Conservation (phyloP, 768 basidiomycete genomes). For the Rhodocollybia butyracea region DNA sequence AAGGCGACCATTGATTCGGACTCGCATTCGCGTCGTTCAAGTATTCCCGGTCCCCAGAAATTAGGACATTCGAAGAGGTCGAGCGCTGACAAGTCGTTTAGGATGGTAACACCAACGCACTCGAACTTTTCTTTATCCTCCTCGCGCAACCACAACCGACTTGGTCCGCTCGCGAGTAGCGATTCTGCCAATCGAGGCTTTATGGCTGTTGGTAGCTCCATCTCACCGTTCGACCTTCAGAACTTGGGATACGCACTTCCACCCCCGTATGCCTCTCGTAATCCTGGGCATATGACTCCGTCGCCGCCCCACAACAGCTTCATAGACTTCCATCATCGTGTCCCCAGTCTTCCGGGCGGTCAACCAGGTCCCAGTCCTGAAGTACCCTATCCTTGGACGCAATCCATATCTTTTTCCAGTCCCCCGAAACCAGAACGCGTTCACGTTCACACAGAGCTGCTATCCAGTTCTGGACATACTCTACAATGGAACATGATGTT, state of each 20-base stretch:
- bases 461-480: background rate
- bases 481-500: slow-evolving; percentile 2
- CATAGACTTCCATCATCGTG: background rate
- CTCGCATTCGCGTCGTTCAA: background rate
- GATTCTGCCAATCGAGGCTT: background rate
- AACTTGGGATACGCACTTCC: slow-evolving; percentile 18
- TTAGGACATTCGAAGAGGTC: background rate
- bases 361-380: too few species aligned
- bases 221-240: background rate
- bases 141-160: background rate
- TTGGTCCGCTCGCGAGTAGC: background rate
- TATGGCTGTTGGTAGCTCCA: background rate
- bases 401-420: background rate
- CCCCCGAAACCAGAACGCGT: background rate
- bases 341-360: background rate
- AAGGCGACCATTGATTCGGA: background rate
- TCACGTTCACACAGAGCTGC: background rate
- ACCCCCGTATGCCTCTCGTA: slow-evolving; percentile 39
- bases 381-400: background rate
- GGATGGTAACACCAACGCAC: background rate
- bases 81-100: background rate
- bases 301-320: background rate
- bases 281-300: background rate
- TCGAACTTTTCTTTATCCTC: background rate
- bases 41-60: background rate